Evolutionary conservation across 495 filamentous ascomycete genomes (phyloP).

Genomic region (Penicillium diatomitis): DNA sequence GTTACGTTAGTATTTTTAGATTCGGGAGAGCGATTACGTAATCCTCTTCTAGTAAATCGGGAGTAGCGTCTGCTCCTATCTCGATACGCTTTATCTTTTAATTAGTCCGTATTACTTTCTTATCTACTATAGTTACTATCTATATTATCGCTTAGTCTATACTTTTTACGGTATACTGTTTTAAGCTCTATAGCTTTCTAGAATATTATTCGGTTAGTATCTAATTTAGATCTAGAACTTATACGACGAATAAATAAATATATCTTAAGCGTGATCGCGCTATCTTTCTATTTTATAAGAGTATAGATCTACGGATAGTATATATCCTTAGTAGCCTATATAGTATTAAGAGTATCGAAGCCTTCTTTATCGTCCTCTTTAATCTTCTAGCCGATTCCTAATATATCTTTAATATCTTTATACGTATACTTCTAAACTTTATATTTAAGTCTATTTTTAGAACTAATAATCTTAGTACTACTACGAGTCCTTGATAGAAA

Average conservation of each 20-base stretch:
- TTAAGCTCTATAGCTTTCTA: conserved; percentile 14
- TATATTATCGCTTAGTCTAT: not conserved
- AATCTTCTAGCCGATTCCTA: not conserved
- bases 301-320: conserved; percentile 14
- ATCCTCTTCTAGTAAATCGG: too few relatives aligned
- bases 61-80: too few relatives aligned
- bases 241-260: conserved; percentile 14
- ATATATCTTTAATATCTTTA: not conserved
- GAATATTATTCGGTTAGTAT: conserved; percentile 14
- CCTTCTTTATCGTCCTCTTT: not conserved
- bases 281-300: conserved; percentile 17
- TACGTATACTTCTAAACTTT: not conserved
- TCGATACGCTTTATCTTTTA: too few relatives aligned
- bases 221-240: conserved; percentile 3
- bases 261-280: conserved; percentile 9
- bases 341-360: not conserved
- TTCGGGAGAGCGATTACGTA: too few relatives aligned
- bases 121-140: conserved; percentile 1
- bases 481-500: not conserved
- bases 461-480: not conserved
- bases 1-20: too few relatives aligned
- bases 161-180: not conserved
- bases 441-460: not conserved
- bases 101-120: too few relatives aligned
- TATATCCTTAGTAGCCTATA: not conserved